Base-by-base conservation (phyloP, 805 yeast species). In the Scheffersomyces ergatensis region DNA sequence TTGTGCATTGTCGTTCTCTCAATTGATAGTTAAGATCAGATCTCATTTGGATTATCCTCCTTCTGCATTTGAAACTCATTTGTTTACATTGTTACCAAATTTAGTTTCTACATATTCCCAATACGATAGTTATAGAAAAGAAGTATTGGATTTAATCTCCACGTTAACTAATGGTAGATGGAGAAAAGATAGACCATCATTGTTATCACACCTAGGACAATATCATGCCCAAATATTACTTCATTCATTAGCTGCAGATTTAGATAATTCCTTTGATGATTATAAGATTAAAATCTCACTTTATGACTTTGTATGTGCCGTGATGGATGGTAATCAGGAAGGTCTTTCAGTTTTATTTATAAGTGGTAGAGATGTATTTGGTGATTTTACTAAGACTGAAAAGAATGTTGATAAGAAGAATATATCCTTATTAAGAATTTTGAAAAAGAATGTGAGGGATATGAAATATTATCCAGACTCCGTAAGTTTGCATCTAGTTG, bases 121-220 rank as follows among this genome's bases (percentile, higher is more conserved):
- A n/a, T 65, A 70, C 26, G 65, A 68, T 7, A 49, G 62, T 0
- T 64, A 82, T 42, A 76, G 88, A 44, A 59, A 62, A 24, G 65
- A 66, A 9, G 67, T 87, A 1, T 60, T 87, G 25, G 74, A 73
- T 31, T 55, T 89, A 27, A 59, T 88, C 14, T 76, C 83, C 4
- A 66, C 75, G 4, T 57, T 86, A 32, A 80, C 85, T 1, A 70
- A 67, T 33, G 81, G 80, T 0, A 62, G 55, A 2, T 80, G 86
- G 83, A 68, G 69, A 5, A 63, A 65, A 4, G 80, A 77, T 20
- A 38, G 48, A n/a, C 95, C 96, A 3, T 89, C 96, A 0, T 63
- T 92, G 36, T 67, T 92, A 30, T 85, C 97, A 0, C 88, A 88
- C 56, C 63, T 92, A 39, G 93, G 95, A 3, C 68, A 75, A n/a